Base-by-base conservation (phyloP, 1,139 yeast genomes). In the Candida neerlandica region DNA sequence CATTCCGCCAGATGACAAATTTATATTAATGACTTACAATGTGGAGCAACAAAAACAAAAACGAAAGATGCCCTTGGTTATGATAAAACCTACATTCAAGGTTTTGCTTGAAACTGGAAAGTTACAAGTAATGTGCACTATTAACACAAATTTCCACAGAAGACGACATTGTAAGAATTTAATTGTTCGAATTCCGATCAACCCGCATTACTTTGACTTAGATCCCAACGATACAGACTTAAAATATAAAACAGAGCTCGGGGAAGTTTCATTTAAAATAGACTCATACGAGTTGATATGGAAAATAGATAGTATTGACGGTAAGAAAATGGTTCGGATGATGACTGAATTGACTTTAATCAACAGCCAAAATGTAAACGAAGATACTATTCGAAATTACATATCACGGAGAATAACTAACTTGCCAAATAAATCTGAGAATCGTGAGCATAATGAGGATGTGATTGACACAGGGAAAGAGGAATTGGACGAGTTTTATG, bases 281-380 rank as follows among this genome's bases (percentile, higher is more conserved):
- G 71, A 75, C 54, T 75, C 81, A 29, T 77, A 82, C 23, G 81
- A 80, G 51, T 59, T 87, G 2, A 61, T 81, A 1, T 87, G 95
- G 95, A 72, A 73, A 43, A 73, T 87, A 10, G 80, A 78, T 1
- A 69, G 80, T 14, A 63, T 85, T 40, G 78, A 80, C 23, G 92
- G 92, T 2, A 73, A 70, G 47, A 57, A 56, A 42, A 56, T 68
- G 12, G 65, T 73, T 14, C 66, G 71, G 48, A 73, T 76, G 79
- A 75, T 76, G 77, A 75, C 79, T 0, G 80, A 75, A 49, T 52
- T 76, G 16, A 49, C 60, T 0, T 52, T 75, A 12, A 32, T 51
- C 1, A 48, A 58, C 4, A 27, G 47, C n/a, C 46, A 47, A 1
- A 12, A 41, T 3, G 18, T 59, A 1, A 48, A 51, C 1, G 2